Evolutionary conservation across 441 rosid species (phyloP), one percentile per base, ranked within the genome.

Genomic region (Oxalis stricta): DNA sequence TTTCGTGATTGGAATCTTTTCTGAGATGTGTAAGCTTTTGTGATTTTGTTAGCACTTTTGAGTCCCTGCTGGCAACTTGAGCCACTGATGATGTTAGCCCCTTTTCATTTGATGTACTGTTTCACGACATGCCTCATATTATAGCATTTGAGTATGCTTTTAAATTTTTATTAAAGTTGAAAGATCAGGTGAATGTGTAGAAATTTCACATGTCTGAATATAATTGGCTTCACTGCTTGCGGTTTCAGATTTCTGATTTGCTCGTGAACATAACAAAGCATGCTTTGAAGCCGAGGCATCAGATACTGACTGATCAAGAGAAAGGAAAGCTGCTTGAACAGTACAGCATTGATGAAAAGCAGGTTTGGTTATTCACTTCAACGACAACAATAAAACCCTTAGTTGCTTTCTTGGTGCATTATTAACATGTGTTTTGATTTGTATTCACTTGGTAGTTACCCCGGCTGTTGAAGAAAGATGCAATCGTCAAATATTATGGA

Each of bases 221-320:
- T 23, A 34, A 14, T 38, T 13, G n/a, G n/a, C n/a, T 15, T 18
- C 28, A 23, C 10, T 50, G 48, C 41, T 14, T 61, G 55, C 52
- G 37, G 39, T 40, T 37, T 31, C 76, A 89, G 98, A 82, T 89
- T 19, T 73, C 92, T 5, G 94, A 80, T 38, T 61, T 89, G 65
- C 84, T 89, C 33, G 80, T 80, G 46, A 85, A 89, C 59, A 67
- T 85, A 61, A 85, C 96, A 4, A 71, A 82, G 71, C 98, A 89
- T 54, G 73, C 63, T 33, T 52, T 85, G 45, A 82, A 75, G 65
- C 96, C 94, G 38, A 62, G 44, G 58, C 94, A 80, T 62, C 73
- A 44, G 20, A 71, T 85, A 18, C 55, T 89, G 38, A 75, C 66
- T 20, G 79, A 78, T 26, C 34, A 50, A 44, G 93, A 82, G 63